Percentiles rank a stretch among this genome's conserved stretches.
These are phyloP conservation scores for Plasmodium relictum DNA, from an alignment of 169 alveolate species.

Conservation along the genomic window DNA sequence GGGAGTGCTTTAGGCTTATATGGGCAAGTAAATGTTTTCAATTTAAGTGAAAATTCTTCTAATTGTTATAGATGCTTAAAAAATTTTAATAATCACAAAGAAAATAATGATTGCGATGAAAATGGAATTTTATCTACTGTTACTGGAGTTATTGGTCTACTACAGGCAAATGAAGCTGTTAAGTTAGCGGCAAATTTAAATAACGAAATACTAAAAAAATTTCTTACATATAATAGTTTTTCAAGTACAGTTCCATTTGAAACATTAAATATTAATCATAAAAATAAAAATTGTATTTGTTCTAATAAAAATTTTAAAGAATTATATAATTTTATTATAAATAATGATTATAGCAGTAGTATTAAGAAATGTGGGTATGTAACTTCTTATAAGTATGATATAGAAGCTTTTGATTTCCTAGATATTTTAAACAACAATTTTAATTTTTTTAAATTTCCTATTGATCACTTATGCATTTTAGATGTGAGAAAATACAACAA, in stretches of 20 bases:
- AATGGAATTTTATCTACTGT: slow-evolving; percentile 85
- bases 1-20: slow-evolving; percentile 84
- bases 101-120: slow-evolving; percentile 79
- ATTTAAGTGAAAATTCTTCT: slow-evolving; percentile 31
- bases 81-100: slow-evolving; percentile 70
- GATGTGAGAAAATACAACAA: slow-evolving; percentile 47
- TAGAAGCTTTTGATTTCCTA: slow-evolving; percentile 59
- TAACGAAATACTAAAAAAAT: slow-evolving; percentile 68
- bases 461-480: slow-evolving; percentile 40
- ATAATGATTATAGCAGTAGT: background rate
- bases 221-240: slow-evolving; percentile 79
- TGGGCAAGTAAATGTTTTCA: slow-evolving; percentile 85
- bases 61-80: slow-evolving; percentile 84
- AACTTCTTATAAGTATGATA: slow-evolving; percentile 46
- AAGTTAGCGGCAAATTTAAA: slow-evolving; percentile 78
- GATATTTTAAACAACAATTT: slow-evolving; percentile 48
- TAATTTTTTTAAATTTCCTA: slow-evolving; percentile 21
- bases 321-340: slow-evolving; percentile 32
- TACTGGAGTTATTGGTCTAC: slow-evolving; percentile 84
- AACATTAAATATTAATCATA: slow-evolving; percentile 72
- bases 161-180: slow-evolving; percentile 86
- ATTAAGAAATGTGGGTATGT: slow-evolving; percentile 4
- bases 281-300: slow-evolving; percentile 78
- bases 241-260: slow-evolving; percentile 80
- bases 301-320: slow-evolving; percentile 4